Base-by-base conservation (phyloP, 305 asterid genomes). In the Plantago lanceolata region DNA sequence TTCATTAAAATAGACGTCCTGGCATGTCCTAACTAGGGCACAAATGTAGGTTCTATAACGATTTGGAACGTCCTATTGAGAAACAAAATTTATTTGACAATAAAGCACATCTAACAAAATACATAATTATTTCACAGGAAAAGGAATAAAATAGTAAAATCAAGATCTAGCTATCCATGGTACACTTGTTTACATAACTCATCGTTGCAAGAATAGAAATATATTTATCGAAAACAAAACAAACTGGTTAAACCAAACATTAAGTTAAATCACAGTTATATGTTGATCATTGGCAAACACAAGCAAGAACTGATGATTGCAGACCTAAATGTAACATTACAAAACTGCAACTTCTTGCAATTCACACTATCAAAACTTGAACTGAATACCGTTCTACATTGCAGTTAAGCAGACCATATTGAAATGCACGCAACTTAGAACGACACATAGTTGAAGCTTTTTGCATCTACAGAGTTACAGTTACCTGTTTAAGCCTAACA, bases 401-500 rank as follows among this genome's bases (percentile, higher is more conserved):
- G 24, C 57, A 28, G 8, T 24, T 52, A 12, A 19, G 8, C 24
- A 14, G 17, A 54, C 37, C 43, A 45, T 9, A 48, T 11, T 3
- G 17, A 61, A 14, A 4, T 6, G 14, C n/a, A 3, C 2, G 48
- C 45, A 56, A 8, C 62, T 13, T 13, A 2, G 47, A 12, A 37
- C 12, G 12, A 40, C 16, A 4, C 37, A 68, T 54, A 21, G 4
- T 59, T 54, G 29, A 13, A 1, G 17, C 1, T 26, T 20, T 8
- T 26, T 26, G 40, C 12, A 16, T 28, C 3, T 33, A 21, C 7
- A 40, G 3, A 16, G 15, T 0, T 33, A 21, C 7, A 40, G 3
- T 19, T 73, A 90, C 98, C 90, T 84, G 89, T 66, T 77, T 82
- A 40, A 93, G 90, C 44, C 87, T 82, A 51, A 62, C 67, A 44